A percentile compares a stretch with the other conserved stretches of the same genome.
These are phyloP conservation scores for Trichophyton equinum DNA, from an alignment of 2,329 filamentous ascomycete species.

Conservation along the genomic window DNA sequence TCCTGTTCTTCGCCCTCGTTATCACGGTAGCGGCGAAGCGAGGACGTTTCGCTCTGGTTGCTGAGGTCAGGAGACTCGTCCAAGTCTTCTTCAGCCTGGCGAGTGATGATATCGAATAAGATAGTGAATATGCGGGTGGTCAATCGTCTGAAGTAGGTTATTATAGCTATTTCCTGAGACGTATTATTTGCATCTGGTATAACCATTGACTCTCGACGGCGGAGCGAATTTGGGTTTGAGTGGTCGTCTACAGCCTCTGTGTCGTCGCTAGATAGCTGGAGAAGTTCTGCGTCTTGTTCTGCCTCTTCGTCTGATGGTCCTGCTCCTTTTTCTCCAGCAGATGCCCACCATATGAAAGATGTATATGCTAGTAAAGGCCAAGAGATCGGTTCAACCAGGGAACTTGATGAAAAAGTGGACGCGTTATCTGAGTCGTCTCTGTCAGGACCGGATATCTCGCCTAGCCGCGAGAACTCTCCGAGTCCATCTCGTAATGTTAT, in stretches of 20 bases:
- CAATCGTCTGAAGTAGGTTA: conserved; percentile 39
- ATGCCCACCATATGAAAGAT: conserved; percentile 57
- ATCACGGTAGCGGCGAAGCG: neutral
- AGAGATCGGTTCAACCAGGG: conserved; percentile 43
- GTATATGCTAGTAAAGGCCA: conserved; percentile 51
- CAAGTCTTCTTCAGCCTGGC: conserved; percentile 17
- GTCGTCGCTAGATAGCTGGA: conserved; percentile 23
- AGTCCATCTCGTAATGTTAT: conserved; percentile 55
- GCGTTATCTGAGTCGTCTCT: conserved; percentile 27
- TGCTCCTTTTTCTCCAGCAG: conserved; percentile 47
- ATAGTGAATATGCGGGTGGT: conserved; percentile 36
- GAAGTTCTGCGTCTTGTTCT: conserved; percentile 34
- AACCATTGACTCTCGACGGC: conserved; percentile 19
- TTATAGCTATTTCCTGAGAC: conserved; percentile 35
- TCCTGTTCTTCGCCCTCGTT: conserved; percentile 10
- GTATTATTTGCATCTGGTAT: conserved; percentile 22
- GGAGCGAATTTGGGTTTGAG: neutral
- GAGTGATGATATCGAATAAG: conserved; percentile 31
- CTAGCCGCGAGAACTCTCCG: conserved; percentile 19
- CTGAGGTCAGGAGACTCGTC: neutral
- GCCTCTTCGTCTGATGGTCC: conserved; percentile 44
- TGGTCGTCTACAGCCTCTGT: conserved; percentile 7
- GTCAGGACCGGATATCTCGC: conserved; percentile 14
- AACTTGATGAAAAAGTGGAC: conserved; percentile 32
- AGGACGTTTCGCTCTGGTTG: conserved; percentile 3